Base-by-base conservation (phyloP, 1,139 yeast species). In the Suhomyces wounanorum region DNA sequence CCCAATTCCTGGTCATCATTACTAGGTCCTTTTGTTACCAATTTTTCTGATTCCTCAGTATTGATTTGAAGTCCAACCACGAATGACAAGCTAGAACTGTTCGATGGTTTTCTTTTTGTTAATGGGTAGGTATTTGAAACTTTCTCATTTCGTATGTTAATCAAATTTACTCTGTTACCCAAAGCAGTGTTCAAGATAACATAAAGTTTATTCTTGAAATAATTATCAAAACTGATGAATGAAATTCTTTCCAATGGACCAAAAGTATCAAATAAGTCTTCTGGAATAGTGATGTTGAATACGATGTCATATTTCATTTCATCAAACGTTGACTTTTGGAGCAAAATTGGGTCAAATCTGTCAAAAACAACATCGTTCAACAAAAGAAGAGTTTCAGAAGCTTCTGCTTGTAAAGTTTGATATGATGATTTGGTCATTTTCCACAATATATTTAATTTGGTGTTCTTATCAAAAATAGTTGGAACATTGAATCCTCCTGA, bases 11-110 rank as follows among this genome's bases (percentile, higher is more conserved):
- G 77, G 41, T 79, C 82, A 45, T 81, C 82, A 46, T 83, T 81
- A 50, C 81, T 81, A 3, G 98, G 97, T 1, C 98, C 99, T 61
- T 83, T 87, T 0, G 96, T 89, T 2, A 94, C 89, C 43, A 89
- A 68, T 65, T 85, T 87, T 59, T 90, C 97, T 53, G 87, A 78
- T 61, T 87, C 92, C 5, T 79, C 82, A 8, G 95, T 77, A 60
- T 91, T 83, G n/a, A 90, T 75, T 45, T 81, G 72, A 18, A 92
- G 64, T 0, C 96, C 96, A 40, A 94, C 74, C 9, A 72, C 70
- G 48, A 80, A 73, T 43, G 65, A 73, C 53, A 62, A 69, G 45
- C 62, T 59, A 9, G 67, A 60, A 10, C 67, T 60, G 18, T 64
- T 56, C 0, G 77, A 59, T 8, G 84, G 81, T 61, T 83, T 86